Base-by-base conservation (phyloP, 2,329 filamentous ascomycete genomes). In the Trichoderma polysporum region DNA sequence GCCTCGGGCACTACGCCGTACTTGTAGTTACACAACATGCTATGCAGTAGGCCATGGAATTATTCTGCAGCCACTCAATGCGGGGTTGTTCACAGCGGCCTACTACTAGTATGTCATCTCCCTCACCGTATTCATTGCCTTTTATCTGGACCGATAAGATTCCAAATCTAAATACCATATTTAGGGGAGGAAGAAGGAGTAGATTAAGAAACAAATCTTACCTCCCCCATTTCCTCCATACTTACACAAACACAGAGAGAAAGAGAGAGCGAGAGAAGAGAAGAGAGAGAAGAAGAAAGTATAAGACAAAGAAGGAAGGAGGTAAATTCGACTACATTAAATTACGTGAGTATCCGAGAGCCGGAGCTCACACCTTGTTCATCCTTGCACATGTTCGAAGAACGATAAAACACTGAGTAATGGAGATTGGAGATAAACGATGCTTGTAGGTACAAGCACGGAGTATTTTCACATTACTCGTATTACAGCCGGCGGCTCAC, bases 401-500 rank as follows among this genome's bases (percentile, higher is more conserved):
- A 27, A 41, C 50, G 39, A 56, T 25, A 54, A 41, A 31, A n/a
- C 60, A 31, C 60, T 49, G 49, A 54, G 49, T 8, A 63, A 39
- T 49, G 53, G 45, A 45, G 41, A 15, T 7, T 56, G 53, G 31
- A 22, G 13, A 22, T 10, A 31, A 39, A 45, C 41, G n/a, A 45
- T 45, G 41, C 39, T 59, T 35, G 64, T 29, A 25, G 33, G 67
- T 67, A 54, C 41, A 22, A 33, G 50, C 27, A 53, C 45, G 57
- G 58, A 50, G 60, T 45, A 54, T 47, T 54, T 39, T 45, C 37
- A 45, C 50, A 56, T 64, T 64, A 56, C 61, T 64, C 61, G 61
- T 64, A 64, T 56, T 31, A 47, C 50, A 53, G 27, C 37, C 72
- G 75, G 77, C 76, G 75, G 74, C 76, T 78, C 73, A 73, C 72